phyloP scores from a whole-genome alignment of 1,139 yeast genomes.

The Candida tetrigidarum region DNA sequence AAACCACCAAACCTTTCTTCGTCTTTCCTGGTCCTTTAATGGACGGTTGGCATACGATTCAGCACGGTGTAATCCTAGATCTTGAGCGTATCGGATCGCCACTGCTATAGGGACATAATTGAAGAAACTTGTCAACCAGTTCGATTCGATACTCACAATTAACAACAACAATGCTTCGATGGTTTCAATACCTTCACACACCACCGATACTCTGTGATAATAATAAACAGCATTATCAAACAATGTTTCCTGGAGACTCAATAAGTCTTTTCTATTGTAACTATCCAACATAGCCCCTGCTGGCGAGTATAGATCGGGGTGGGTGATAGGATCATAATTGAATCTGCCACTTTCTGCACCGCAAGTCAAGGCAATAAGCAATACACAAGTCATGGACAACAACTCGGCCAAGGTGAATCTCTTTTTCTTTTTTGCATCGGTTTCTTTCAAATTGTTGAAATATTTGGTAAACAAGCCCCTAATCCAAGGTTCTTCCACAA shows the following conservation, averaged over 20 bases:
- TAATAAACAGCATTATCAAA: slow-evolving; percentile 48
- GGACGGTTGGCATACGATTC: slow-evolving; percentile 50
- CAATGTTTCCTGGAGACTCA: slow-evolving; percentile 28
- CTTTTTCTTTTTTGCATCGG: slow-evolving; percentile 13
- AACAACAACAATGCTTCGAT: slow-evolving; percentile 54
- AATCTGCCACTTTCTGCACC: slow-evolving; percentile 21
- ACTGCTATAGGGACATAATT: slow-evolving; percentile 50
- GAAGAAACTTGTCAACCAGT: slow-evolving; percentile 44
- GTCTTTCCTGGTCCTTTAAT: slow-evolving; percentile 36
- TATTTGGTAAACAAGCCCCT: slow-evolving; percentile 26
- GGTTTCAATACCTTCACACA: slow-evolving; percentile 55
- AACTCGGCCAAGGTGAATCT: slow-evolving; percentile 32
- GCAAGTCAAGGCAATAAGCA: slow-evolving; percentile 29
- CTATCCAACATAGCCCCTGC: slow-evolving; percentile 9
- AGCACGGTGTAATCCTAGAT: slow-evolving; percentile 65
- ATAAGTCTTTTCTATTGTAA: slow-evolving; percentile 14
- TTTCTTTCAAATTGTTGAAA: slow-evolving; percentile 18
- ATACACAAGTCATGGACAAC: slow-evolving; percentile 35
- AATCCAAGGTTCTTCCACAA: slow-evolving; percentile 22
- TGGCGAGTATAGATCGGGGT: slow-evolving; percentile 4
- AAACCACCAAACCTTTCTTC: slow-evolving; percentile 58
- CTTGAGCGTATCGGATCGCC: slow-evolving; percentile 64
- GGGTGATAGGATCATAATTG: slow-evolving; percentile 8
- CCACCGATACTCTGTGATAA: slow-evolving; percentile 49
- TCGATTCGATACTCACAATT: slow-evolving; percentile 47